phyloP scores from a whole-genome alignment of 768 basidiomycete genomes.

The Pseudohyphozyma bogoriensis region DNA sequence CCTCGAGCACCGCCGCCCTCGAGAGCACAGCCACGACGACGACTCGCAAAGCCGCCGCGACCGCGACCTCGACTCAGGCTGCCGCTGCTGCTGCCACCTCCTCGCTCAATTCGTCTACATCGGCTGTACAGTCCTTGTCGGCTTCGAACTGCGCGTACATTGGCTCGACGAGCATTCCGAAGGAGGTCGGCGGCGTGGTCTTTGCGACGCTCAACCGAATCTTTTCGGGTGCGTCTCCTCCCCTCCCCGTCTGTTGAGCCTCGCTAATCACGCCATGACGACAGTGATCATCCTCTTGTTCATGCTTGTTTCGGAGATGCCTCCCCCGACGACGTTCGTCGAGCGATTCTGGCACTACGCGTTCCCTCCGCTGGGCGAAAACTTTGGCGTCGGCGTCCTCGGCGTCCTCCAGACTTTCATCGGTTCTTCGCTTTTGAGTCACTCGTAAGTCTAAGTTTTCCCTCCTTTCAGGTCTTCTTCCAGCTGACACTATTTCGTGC shows the following conservation, averaged over 20 bases:
- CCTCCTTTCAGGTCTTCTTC: no score
- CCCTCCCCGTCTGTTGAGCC: background rate
- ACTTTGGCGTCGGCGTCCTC: slow-evolving; percentile 16
- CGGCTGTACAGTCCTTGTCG: background rate
- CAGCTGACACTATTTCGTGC: no score
- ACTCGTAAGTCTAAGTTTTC: slow-evolving; percentile 1
- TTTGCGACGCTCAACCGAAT: slow-evolving; percentile 23
- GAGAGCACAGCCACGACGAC: no score
- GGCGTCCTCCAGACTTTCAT: slow-evolving; percentile 18
- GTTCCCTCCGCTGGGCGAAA: slow-evolving; percentile 20
- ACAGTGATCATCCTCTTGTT: slow-evolving; percentile 15
- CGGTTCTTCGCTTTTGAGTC: slow-evolving; percentile 1
- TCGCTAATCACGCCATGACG: background rate
- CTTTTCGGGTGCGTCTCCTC: slow-evolving; percentile 8
- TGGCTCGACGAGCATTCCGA: slow-evolving; percentile 15
- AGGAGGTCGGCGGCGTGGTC: slow-evolving; percentile 12
- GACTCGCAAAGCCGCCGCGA: no score
- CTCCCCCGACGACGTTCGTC: background rate
- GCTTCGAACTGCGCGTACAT: slow-evolving; percentile 2
- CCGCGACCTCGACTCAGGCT: background rate
- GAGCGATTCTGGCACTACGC: slow-evolving; percentile 12
- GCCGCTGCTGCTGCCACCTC: background rate
- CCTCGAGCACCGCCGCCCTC: no score
- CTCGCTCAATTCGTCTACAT: background rate
- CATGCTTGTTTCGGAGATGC: slow-evolving; percentile 15